phyloP scores from a whole-genome alignment of 805 yeast genomes.

The Zygosaccharomyces bisporus region DNA sequence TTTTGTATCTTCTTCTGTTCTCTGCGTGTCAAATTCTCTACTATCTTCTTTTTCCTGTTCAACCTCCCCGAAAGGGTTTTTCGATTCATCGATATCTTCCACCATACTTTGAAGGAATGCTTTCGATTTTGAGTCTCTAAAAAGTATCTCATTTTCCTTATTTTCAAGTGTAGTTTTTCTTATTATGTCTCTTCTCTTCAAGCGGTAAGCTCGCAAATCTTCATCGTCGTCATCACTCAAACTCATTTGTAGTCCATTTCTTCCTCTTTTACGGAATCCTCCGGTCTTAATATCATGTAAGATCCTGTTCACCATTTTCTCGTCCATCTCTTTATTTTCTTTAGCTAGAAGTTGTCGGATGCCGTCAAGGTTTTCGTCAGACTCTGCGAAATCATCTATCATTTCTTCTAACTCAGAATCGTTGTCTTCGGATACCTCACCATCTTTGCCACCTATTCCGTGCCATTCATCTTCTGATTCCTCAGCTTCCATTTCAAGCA shows the following conservation, averaged over 20 bases:
- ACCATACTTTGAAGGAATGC: constrained; percentile 67
- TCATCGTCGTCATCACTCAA: constrained; percentile 75
- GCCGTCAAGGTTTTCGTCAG: constrained; percentile 54
- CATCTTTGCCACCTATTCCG: constrained; percentile 74
- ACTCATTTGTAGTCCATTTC: constrained; percentile 55
- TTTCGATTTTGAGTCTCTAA: constrained; percentile 52
- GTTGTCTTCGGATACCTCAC: constrained; percentile 46
- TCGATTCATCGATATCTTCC: constrained; percentile 40
- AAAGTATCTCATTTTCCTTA: constrained; percentile 41
- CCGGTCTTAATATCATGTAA: constrained; percentile 71
- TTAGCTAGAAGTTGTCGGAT: constrained; percentile 55
- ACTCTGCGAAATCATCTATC: constrained; percentile 65
- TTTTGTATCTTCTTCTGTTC: constrained; percentile 31
- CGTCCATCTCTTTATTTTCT: constrained; percentile 60
- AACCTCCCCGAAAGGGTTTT: constrained; percentile 32
- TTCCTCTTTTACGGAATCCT: constrained; percentile 56
- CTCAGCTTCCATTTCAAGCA: constrained; percentile 79
- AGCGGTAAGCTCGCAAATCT: constrained; percentile 35
- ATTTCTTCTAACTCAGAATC: constrained; percentile 74
- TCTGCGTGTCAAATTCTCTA: constrained; percentile 31
- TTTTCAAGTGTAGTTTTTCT: constrained; percentile 44
- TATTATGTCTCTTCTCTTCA: constrained; percentile 47
- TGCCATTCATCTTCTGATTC: constrained; percentile 89
- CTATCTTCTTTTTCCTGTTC: constrained; percentile 26
- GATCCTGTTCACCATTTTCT: constrained; percentile 59